Base-by-base conservation (phyloP, 257 asterid species). In the Sherardia arvensis region DNA sequence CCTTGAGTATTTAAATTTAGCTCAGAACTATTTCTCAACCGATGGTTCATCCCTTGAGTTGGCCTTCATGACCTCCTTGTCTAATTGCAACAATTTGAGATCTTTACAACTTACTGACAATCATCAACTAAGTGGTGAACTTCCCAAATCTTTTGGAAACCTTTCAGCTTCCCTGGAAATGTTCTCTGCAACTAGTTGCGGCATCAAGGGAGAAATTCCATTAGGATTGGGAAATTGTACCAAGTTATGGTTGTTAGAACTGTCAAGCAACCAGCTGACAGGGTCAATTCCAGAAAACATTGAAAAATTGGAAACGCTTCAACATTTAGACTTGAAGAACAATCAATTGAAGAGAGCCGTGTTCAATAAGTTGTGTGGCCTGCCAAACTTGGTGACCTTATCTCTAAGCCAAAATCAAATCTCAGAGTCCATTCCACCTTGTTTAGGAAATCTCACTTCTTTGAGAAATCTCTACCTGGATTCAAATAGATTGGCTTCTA, bases 401-500 rank as follows among this genome's bases (percentile, higher is more conserved):
- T 14, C 43, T 27, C 5, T 58, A 30, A 29, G 62, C 5, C 62
- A 53, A 22, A 81, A 81, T 30, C 66, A 51, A 20, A 8, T 81
- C 38, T 53, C 27, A 15, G 78, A 79, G 15, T 33, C 71, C 5
- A 22, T 81, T 17, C 82, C 80, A 22, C 29, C 38, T 1, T 78
- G 80, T 66, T 59, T 81, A 1, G 77, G 75, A 7, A 64, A 81
- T 47, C n/a, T 69, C 8, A 62, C 76, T 38, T 64, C 82, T 25
- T 33, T 76, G 26, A 78, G 78, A 65, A 4, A 23, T 1, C 29
- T 81, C 36, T 9, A 7, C 26, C 66, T 81, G 14, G 65, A 32
- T 28, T 34, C 69, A 32, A 78, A 78, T 40, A 54, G 48, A 28
- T 67, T 78, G 3, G 61, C 56, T 61, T 66, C 80, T 8, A 61